Evolutionary conservation across 2,329 filamentous ascomycete genomes (phyloP).

Genomic region (Diaporthe vaccinii): DNA sequence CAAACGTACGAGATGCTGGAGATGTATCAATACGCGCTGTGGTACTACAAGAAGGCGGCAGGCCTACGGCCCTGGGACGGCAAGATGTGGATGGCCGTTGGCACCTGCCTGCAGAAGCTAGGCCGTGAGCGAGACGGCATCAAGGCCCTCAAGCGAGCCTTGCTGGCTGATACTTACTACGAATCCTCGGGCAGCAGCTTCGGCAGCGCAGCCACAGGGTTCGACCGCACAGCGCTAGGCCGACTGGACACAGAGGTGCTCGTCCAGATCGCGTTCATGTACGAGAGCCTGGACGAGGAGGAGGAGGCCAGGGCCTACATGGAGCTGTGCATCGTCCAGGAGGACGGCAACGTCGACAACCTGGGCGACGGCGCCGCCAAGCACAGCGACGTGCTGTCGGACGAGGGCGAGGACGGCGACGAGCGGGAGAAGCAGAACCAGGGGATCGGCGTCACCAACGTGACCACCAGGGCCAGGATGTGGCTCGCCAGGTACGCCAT

Average conservation of each 20-base stretch:
- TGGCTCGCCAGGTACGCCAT: slow-evolving; percentile 92
- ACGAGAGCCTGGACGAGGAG: slow-evolving; percentile 83
- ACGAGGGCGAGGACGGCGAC: slow-evolving; percentile 55
- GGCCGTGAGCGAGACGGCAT: slow-evolving; percentile 90
- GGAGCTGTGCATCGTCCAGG: slow-evolving; percentile 94
- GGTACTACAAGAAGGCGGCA: slow-evolving; percentile 97
- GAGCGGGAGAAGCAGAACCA: slow-evolving; percentile 56
- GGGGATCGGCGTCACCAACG: slow-evolving; percentile 87
- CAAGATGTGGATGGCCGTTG: slow-evolving; percentile 99
- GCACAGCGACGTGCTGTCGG: slow-evolving; percentile 57
- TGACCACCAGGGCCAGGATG: slow-evolving; percentile 91
- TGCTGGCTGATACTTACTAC: slow-evolving; percentile 90
- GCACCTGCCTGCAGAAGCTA: slow-evolving; percentile 91
- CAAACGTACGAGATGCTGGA: slow-evolving; percentile 98
- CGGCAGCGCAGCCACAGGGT: slow-evolving; percentile 58
- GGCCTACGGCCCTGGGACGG: slow-evolving; percentile 95
- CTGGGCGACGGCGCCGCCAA: slow-evolving; percentile 66
- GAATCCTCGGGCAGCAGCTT: slow-evolving; percentile 71
- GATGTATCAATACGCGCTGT: slow-evolving; percentile 97
- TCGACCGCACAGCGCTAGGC: slow-evolving; percentile 64
- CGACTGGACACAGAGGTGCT: slow-evolving; percentile 91
- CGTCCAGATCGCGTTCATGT: slow-evolving; percentile 89
- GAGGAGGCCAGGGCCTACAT: slow-evolving; percentile 92
- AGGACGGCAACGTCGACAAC: slow-evolving; percentile 69
- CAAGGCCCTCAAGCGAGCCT: slow-evolving; percentile 91